phyloP scores from a whole-genome alignment of 148 eudicot species.

The Pouteria glomerata region DNA sequence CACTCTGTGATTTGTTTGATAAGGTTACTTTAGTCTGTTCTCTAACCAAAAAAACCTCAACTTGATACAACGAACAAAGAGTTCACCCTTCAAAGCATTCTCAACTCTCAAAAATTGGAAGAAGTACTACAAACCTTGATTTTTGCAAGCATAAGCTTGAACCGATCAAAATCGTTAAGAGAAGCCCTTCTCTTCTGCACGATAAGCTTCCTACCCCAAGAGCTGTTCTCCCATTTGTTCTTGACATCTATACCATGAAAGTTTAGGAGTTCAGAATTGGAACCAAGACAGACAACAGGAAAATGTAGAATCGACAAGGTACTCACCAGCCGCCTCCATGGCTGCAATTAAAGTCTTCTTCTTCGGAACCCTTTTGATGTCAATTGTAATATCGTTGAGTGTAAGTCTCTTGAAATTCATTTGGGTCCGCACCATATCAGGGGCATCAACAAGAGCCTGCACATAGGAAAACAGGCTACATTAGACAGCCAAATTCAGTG shows the following conservation, averaged over 20 bases:
- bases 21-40: too few relatives aligned
- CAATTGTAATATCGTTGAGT: conserved; percentile 41
- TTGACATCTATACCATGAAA: conserved; percentile 36
- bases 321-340: conserved; percentile 38
- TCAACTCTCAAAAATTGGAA: background rate
- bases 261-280: background rate
- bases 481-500: too few relatives aligned
- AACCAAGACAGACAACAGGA: background rate
- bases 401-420: conserved; percentile 53
- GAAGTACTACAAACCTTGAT: conserved; percentile 32
- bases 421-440: conserved; percentile 49
- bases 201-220: conserved; percentile 59
- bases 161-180: conserved; percentile 54
- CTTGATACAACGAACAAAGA: too few relatives aligned
- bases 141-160: conserved; percentile 56
- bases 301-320: background rate
- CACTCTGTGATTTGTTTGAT: too few relatives aligned
- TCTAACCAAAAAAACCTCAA: too few relatives aligned
- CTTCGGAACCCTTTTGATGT: conserved; percentile 38
- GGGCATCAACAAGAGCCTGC: conserved; percentile 53
- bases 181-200: conserved; percentile 55
- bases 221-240: conserved; percentile 56
- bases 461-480: background rate
- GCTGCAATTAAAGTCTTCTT: conserved; percentile 35
- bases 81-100: background rate